These are phyloP conservation scores for Trichoderma hamatum DNA, from an alignment of 2,329 filamentous ascomycete genomes.

Conservation along the genomic window DNA sequence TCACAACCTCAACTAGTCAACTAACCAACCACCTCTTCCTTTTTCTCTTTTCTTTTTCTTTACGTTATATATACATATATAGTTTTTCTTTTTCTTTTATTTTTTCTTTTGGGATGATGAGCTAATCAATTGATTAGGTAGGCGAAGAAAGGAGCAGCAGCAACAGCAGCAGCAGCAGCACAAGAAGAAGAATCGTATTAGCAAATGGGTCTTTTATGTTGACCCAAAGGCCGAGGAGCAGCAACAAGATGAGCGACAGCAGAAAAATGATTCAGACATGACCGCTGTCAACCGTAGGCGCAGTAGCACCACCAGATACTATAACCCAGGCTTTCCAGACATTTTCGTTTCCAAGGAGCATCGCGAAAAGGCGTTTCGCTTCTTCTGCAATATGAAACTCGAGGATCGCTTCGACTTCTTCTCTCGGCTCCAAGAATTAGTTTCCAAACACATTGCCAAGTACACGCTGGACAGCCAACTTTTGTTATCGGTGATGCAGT, in stretches of 20 bases:
- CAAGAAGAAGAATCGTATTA: neutral
- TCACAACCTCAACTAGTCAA: neutral
- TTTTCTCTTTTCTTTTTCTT: neutral
- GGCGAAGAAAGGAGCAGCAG: slow-evolving; percentile 4
- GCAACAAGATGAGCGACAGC: neutral
- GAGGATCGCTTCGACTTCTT: neutral
- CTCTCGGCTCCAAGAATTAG: slow-evolving; percentile 13
- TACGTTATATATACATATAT: no score
- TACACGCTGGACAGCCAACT: slow-evolving; percentile 15
- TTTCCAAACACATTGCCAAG: neutral
- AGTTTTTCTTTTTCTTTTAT: neutral
- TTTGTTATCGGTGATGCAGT: slow-evolving; percentile 18
- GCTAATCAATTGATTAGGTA: neutral
- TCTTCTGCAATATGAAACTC: neutral
- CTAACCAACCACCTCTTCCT: neutral
- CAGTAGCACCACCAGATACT: neutral
- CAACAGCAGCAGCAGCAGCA: neutral
- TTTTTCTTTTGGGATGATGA: no score
- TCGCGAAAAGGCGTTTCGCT: neutral
- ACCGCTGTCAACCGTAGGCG: neutral
- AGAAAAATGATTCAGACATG: neutral
- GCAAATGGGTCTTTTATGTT: slow-evolving; percentile 22
- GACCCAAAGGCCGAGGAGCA: neutral
- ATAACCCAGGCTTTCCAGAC: neutral
- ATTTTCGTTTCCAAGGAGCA: neutral